Evolutionary conservation across 176 grass and related monocot genomes (phyloP).

Genomic region (Oryza meyeriana): DNA sequence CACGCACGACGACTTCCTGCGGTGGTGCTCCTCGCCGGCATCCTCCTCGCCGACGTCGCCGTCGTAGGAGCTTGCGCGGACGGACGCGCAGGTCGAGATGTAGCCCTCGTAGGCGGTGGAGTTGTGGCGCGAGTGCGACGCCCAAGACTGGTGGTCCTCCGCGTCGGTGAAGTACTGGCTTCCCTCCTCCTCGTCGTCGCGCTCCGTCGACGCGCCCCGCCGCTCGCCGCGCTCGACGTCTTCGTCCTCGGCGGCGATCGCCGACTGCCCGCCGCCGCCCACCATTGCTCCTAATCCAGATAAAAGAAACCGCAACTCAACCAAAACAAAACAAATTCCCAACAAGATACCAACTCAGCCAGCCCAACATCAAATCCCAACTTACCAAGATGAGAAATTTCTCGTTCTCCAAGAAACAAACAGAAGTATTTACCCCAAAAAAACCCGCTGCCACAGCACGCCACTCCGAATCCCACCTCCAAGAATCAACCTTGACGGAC

Average conservation of each 20-base stretch:
- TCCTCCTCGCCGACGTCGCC: not conserved
- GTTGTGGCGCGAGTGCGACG: conserved; percentile 53
- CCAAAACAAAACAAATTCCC: conserved; percentile 18
- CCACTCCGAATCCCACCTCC: conserved; percentile 16
- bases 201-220: not conserved
- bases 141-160: conserved; percentile 80
- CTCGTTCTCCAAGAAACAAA: not conserved
- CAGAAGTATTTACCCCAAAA: not conserved
- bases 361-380: conserved; percentile 16
- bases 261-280: conserved; percentile 20
- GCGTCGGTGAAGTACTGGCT: conserved; percentile 82
- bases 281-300: conserved; percentile 31
- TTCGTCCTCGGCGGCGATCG: conserved; percentile 6
- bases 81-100: conserved; percentile 36
- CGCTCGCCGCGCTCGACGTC: conserved; percentile 41
- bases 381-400: not conserved
- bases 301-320: not conserved
- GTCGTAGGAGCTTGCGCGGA: conserved; percentile 40
- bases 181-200: conserved; percentile 37
- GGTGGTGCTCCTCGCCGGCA: conserved; percentile 3
- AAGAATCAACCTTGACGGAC: not conserved
- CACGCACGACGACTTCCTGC: conserved; percentile 75
- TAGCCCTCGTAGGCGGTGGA: conserved; percentile 47
- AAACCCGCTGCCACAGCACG: not conserved
- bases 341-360: conserved; percentile 4